Percentiles rank a stretch among this genome's conserved stretches.
Conservation (phyloP, 768 basidiomycete species). For the Kwoniella bestiolae region DNA sequence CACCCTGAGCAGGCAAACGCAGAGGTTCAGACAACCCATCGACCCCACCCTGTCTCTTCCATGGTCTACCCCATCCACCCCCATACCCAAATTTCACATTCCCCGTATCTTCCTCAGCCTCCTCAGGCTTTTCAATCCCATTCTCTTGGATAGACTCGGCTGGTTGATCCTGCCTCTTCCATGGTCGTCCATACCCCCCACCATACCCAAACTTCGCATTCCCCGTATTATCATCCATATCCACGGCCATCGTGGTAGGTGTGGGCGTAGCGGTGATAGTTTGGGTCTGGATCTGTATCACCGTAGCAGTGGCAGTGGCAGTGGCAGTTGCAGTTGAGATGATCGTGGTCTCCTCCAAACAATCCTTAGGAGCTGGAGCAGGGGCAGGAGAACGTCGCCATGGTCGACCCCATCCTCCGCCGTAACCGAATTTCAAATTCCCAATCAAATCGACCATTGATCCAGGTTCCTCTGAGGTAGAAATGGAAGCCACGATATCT, state of each 20-base stretch:
- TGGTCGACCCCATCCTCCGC: slow-evolving; percentile 16
- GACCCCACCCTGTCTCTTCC: background rate
- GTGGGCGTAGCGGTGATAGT: background rate
- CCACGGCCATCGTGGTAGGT: background rate
- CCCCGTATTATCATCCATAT: slow-evolving; percentile 8
- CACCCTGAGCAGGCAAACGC: too few relatives aligned
- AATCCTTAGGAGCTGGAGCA: background rate
- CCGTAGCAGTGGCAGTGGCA: background rate
- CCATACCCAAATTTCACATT: slow-evolving; percentile 19
- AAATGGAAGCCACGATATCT: too few relatives aligned
- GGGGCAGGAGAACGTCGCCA: slow-evolving; percentile 2
- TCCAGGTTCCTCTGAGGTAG: background rate
- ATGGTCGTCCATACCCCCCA: slow-evolving; percentile 14
- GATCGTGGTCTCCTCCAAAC: background rate
- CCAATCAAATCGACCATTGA: slow-evolving; percentile 1
- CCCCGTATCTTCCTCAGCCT: slow-evolving; percentile 1
- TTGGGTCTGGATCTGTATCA: background rate
- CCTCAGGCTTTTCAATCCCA: too few relatives aligned
- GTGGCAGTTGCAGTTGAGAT: background rate
- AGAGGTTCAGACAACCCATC: background rate
- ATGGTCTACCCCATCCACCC: slow-evolving; percentile 20
- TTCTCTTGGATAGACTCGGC: too few relatives aligned
- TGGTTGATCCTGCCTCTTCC: background rate
- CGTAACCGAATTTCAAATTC: slow-evolving; percentile 2
- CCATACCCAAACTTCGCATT: slow-evolving; percentile 16